Evolutionary conservation across 306 rosid genomes (phyloP), one percentile per base, ranked within the genome.

Genomic region (Fragaria iinumae): DNA sequence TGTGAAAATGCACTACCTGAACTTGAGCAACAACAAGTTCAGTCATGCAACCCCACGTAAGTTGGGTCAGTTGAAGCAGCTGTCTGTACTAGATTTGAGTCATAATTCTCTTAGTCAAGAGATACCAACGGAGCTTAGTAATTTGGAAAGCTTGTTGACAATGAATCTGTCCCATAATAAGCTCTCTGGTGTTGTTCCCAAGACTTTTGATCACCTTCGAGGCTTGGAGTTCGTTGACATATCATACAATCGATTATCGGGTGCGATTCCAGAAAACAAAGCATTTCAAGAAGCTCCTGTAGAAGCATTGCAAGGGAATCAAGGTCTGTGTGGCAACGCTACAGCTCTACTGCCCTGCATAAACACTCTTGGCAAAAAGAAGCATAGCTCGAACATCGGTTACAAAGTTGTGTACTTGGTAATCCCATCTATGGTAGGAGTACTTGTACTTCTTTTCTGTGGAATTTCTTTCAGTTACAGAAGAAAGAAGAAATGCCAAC

Each of bases 161-260:
- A 77, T 87, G 39, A 76, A 87, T 66, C 80, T 87, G 49, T 87
- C 88, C 53, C 83, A 79, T 67, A 87, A 87, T 70, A 67, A 69
- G 9, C 88, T 87, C n/a, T 62, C 75, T 38, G 90, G 88, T 56
- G 47, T 27, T 16, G 75, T 87, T 62, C 88, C 80, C 0, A n/a
- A 11, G 0, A 25, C 60, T 12, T 77, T 84, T 16, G 57, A 9
- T 0, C 6, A 60, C 1, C 29, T 85, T 57, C 65, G 0, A 4
- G 39, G 83, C 29, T 72, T 78, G 74, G 52, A 71, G 57, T 29
- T 4, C 11, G 63, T 83, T 2, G 81, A 83, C 74, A 65, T 83
- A 32, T 80, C 87, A 27, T 39, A 80, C 72, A 83, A 83, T 53
- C 52, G 44, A 27, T 67, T 83, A 8, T 25, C 13, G 23, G 88